These are phyloP conservation scores for Vaccinium corymbosum DNA, from an alignment of 148 eudicot genomes.

Conservation along the genomic window DNA sequence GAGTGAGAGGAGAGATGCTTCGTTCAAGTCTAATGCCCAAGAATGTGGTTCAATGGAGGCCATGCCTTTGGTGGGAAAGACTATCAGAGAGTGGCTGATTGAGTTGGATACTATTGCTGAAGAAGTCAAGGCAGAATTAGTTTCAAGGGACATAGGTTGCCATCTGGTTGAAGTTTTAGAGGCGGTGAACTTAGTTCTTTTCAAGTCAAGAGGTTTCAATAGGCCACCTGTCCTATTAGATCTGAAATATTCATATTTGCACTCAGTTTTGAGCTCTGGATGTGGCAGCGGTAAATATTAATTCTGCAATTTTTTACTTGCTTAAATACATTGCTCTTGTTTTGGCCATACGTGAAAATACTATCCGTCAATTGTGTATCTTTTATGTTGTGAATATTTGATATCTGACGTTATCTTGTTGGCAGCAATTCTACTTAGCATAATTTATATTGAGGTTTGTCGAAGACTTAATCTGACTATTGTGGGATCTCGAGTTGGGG, in stretches of 20 bases:
- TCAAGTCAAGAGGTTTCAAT: conserved; percentile 66
- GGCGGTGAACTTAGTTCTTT: conserved; percentile 85
- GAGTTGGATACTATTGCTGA: conserved; percentile 74
- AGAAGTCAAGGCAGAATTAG: conserved; percentile 81
- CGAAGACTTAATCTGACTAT: conserved; percentile 86
- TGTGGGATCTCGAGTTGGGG: conserved; percentile 92
- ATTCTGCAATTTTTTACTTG: conserved; percentile 14
- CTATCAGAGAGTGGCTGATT: conserved; percentile 60
- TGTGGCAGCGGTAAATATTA: conserved; percentile 61
- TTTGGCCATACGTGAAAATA: not conserved
- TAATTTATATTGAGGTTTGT: conserved; percentile 86
- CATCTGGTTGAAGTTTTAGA: conserved; percentile 80
- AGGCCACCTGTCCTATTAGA: conserved; percentile 66
- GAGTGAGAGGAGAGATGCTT: conserved; percentile 50
- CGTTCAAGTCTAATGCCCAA: conserved; percentile 24
- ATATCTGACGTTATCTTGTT: conserved; percentile 23
- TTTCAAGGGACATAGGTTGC: conserved; percentile 86
- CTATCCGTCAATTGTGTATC: not conserved
- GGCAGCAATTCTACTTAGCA: conserved; percentile 84
- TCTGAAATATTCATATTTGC: conserved; percentile 77
- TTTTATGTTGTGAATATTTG: not conserved
- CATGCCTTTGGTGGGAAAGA: conserved; percentile 72
- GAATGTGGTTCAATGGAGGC: conserved; percentile 49
- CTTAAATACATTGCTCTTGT: not conserved
- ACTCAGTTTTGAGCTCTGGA: conserved; percentile 66